Evolutionary conservation across 1,284 basidiomycete genomes (phyloP).

Genomic region (Ganoderma leucocontextum): DNA sequence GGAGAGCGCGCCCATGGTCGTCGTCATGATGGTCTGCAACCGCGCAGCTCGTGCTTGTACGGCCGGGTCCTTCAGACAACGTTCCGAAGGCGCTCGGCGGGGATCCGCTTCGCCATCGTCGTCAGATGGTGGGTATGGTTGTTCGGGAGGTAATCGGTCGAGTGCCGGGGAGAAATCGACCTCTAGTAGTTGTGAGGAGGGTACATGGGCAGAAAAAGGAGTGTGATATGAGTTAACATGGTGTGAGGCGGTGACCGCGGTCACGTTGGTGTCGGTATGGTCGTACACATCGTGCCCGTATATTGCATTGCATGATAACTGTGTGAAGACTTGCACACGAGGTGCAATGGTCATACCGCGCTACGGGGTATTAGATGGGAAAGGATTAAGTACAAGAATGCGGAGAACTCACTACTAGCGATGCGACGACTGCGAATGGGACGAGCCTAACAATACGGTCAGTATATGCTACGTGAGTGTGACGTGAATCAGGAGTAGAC

Average conservation of each 20-base stretch:
- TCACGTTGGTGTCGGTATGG: conserved; percentile 44
- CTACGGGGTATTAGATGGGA: conserved; percentile 45
- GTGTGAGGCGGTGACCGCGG: conserved; percentile 25
- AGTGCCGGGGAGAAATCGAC: conserved; percentile 6
- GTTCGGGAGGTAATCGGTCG: neutral
- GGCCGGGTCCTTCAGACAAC: conserved; percentile 66
- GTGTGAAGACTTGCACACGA: conserved; percentile 80
- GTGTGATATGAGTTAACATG: conserved; percentile 20
- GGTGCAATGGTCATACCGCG: conserved; percentile 83
- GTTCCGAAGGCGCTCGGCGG: conserved; percentile 55
- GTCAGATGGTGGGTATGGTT: conserved; percentile 9
- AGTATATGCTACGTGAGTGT: neutral
- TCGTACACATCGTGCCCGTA: conserved; percentile 52
- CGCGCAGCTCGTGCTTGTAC: conserved; percentile 75
- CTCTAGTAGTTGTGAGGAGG: conserved; percentile 16
- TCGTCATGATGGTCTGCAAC: conserved; percentile 76
- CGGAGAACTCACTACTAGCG: conserved; percentile 62
- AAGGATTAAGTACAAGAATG: neutral
- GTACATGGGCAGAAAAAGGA: conserved; percentile 29
- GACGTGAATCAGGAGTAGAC: neutral
- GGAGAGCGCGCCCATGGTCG: conserved; percentile 82
- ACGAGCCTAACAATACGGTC: conserved; percentile 62
- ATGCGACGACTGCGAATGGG: conserved; percentile 73
- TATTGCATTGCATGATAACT: conserved; percentile 71
- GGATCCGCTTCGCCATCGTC: conserved; percentile 56